Evolutionary conservation across 2,329 filamentous ascomycete genomes (phyloP), one percentile per base, ranked within the genome.

Genomic region (Ceratocystis albifundus): DNA sequence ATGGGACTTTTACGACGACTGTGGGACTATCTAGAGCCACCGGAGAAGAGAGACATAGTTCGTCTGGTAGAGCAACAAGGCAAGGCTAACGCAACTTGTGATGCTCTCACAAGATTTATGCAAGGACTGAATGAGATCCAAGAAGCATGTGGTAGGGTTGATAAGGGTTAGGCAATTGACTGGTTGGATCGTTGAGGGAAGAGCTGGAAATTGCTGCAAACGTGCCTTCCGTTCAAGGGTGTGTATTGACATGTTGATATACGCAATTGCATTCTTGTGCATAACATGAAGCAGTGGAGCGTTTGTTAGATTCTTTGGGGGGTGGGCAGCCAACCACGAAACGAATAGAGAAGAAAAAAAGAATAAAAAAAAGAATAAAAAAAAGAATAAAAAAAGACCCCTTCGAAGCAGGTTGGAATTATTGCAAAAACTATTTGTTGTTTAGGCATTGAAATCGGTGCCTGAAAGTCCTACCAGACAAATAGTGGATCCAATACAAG

Each of bases 1-100:
- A 55, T 68, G 6, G 65, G 63, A 12, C 66, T 70, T 20, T 61
- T 73, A 61, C 64, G 63, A 20, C 65, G 66, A 15, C 66, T 71
- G 15, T 73, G 72, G 71, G 68, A 68, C 7, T 62, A 68, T 53
- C 69, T 73, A 28, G 71, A 71, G 41, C 44, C 53, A 32, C 2
- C 17, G 8, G 64, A 65, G 6, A 20, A 53, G 5, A 57, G 64
- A 45, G 64, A 57, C 41, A 32, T 65, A 22, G 64, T 45, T 1
- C 48, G 46, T 4, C 32, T 61, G 2, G 50, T 63, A 7, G 17
- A 17, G 3, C 17, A 4, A 32, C 61, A 63, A 2, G 17, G 25
- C 15, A 7, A 7, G 10, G 61, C 7, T 0, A 45, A 12, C 8
- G 6, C 22, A 2, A 15, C 10, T 15, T 30, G 22, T 32, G 15